Evolutionary conservation across 1,139 yeast species (phyloP), one percentile per base, ranked within the genome.

Genomic region (Zygoascus meyerae): DNA sequence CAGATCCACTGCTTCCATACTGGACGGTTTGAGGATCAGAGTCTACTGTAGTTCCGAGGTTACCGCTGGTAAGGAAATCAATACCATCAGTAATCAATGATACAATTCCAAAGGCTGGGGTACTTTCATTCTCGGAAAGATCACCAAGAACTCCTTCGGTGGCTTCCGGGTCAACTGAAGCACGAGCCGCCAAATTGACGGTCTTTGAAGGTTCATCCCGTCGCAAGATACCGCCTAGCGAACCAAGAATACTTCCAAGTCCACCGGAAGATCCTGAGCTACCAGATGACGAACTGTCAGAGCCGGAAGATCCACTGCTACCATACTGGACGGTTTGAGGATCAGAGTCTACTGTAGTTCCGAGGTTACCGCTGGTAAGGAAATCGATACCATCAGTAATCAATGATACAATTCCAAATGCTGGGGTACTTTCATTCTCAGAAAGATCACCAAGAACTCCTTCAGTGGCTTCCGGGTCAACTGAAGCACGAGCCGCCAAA

Each of bases 81-180:
- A 38, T 42, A 16, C 30, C 38, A 14, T 29, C 44, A 45, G 43
- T 28, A 15, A 33, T 35, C 37, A 38, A 34, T 16, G 47, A 40
- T 17, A 32, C 44, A 28, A 37, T 31, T n/a, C 33, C 33, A 31
- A 31, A 31, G 8, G n/a, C 33, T 4, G 33, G 33, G 9, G 14
- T 15, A 12, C n/a, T 21, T n/a, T 28, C 42, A 31, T 12, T 31
- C n/a, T 12, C 33, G 9, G 14, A 31, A 31, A 31, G n/a, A 31
- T 31, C 33, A 31, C 33, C 33, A 12, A 31, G 33, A 31, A 11
- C 33, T 5, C 14, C 14, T 5, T 11, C n/a, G 5, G 33, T 11
- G 3, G 33, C 14, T 31, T 11, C 33, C 8, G 33, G 8, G 9
- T 31, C 33, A 10, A 5, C 33, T 5, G 33, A 12, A 31, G n/a